Evolutionary conservation across 176 grass and related monocot genomes (phyloP).

Genomic region (Canna indica): DNA sequence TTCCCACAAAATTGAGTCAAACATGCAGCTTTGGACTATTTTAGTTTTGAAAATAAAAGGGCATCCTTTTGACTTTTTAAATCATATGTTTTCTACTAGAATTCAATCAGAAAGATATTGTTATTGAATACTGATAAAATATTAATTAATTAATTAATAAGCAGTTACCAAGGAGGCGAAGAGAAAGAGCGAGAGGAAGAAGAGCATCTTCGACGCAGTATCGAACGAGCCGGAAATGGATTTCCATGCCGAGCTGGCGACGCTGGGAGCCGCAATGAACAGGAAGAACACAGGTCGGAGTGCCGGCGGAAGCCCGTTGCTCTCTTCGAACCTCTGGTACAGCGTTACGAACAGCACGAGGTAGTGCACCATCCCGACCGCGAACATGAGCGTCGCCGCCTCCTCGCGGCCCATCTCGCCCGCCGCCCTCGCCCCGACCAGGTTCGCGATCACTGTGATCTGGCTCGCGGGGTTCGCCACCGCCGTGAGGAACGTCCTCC

Average conservation of each 20-base stretch:
- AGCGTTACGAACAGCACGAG: too few relatives aligned
- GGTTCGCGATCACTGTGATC: constrained; percentile 55
- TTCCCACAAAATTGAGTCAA: too few relatives aligned
- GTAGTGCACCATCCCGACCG: constrained; percentile 56
- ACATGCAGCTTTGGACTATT: too few relatives aligned
- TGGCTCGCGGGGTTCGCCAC: constrained; percentile 60
- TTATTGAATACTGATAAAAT: too few relatives aligned
- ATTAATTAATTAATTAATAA: too few relatives aligned
- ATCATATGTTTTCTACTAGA: too few relatives aligned
- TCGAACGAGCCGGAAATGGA: constrained; percentile 42
- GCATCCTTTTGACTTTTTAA: too few relatives aligned
- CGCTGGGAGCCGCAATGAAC: constrained; percentile 46
- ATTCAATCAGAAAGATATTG: too few relatives aligned
- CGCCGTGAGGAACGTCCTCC: constrained; percentile 50
- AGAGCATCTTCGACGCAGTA: constrained; percentile 43
- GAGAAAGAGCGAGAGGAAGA: constrained; percentile 63
- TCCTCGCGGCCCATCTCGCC: constrained; percentile 41
- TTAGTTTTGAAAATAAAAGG: too few relatives aligned
- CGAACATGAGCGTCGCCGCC: constrained; percentile 37
- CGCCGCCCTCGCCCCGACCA: constrained; percentile 39
- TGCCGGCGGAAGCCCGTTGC: constrained; percentile 38
- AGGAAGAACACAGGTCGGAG: constrained; percentile 78
- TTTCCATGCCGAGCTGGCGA: constrained; percentile 40
- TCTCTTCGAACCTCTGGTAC: constrained; percentile 46
- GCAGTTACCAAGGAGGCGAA: constrained; percentile 42